phyloP scores from a whole-genome alignment of 768 basidiomycete genomes.

The Ramaria sp. region DNA sequence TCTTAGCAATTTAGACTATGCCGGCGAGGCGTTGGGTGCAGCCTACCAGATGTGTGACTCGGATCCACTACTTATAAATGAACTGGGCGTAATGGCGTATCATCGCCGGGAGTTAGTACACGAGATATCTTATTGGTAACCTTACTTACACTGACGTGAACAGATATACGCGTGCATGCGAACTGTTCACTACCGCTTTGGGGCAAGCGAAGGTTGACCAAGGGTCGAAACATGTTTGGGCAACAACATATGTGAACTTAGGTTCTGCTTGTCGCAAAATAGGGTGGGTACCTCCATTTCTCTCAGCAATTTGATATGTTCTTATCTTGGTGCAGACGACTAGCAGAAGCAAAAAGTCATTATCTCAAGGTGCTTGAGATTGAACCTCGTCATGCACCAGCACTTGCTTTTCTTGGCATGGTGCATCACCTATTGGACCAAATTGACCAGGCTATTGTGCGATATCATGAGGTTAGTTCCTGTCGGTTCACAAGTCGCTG shows the following conservation, averaged over 20 bases:
- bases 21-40: constrained; percentile 81
- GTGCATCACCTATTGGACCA: constrained; percentile 69
- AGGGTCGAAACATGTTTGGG: constrained; percentile 76
- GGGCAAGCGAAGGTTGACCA: constrained; percentile 79
- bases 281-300: constrained; percentile 35
- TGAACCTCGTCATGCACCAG: constrained; percentile 73
- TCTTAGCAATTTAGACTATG: constrained; percentile 68
- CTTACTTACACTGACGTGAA: background rate
- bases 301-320: background rate
- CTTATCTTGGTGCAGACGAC: constrained; percentile 19
- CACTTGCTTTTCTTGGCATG: constrained; percentile 83
- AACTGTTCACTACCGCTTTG: constrained; percentile 64
- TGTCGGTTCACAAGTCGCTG: background rate
- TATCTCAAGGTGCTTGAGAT: constrained; percentile 79
- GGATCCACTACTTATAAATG: constrained; percentile 86
- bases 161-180: constrained; percentile 65
- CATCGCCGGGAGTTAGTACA: constrained; percentile 66
- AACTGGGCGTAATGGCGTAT: constrained; percentile 87
- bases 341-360: constrained; percentile 54
- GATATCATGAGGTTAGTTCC: constrained; percentile 77
- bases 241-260: constrained; percentile 83
- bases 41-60: constrained; percentile 72
- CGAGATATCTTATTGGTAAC: background rate
- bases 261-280: constrained; percentile 82
- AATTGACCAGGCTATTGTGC: constrained; percentile 71